phyloP scores from a whole-genome alignment of 2,329 filamentous ascomycete species.

The Stachybotrys elegans region DNA sequence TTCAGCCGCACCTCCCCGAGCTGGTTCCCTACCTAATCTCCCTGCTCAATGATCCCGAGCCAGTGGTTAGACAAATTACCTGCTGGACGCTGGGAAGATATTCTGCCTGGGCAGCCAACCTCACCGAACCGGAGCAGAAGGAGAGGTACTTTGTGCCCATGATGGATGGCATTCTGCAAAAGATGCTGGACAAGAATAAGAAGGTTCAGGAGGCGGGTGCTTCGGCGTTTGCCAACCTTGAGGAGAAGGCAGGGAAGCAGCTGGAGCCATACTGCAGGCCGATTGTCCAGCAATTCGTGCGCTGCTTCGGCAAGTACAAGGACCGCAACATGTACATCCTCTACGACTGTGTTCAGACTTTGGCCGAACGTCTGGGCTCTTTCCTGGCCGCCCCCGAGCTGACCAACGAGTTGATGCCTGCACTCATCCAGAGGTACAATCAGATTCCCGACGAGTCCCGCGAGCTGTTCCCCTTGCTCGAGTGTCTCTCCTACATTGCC shows the following conservation, averaged over 20 bases:
- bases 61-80: slow-evolving; percentile 91
- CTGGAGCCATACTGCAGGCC: slow-evolving; percentile 82
- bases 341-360: slow-evolving; percentile 96
- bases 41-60: slow-evolving; percentile 76
- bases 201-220: slow-evolving; percentile 95
- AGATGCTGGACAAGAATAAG: slow-evolving; percentile 97
- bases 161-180: slow-evolving; percentile 91
- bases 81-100: slow-evolving; percentile 97
- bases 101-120: slow-evolving; percentile 81
- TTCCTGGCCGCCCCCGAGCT: slow-evolving; percentile 75
- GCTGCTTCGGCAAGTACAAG: slow-evolving; percentile 93
- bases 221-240: slow-evolving; percentile 91
- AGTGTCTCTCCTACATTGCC: slow-evolving; percentile 92
- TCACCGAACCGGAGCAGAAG: slow-evolving; percentile 62
- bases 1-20: slow-evolving; percentile 85
- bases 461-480: slow-evolving; percentile 91
- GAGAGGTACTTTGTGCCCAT: slow-evolving; percentile 85
- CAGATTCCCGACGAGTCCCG: slow-evolving; percentile 82
- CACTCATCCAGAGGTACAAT: slow-evolving; percentile 82
- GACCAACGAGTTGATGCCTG: slow-evolving; percentile 86
- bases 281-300: slow-evolving; percentile 87
- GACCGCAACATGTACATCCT: slow-evolving; percentile 98
- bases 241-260: slow-evolving; percentile 82
- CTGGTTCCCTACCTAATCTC: slow-evolving; percentile 87
- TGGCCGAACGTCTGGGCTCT: slow-evolving; percentile 85